Evolutionary conservation across 164 flowering plant genomes (phyloP).

Genomic region (Brasenia schreberi): DNA sequence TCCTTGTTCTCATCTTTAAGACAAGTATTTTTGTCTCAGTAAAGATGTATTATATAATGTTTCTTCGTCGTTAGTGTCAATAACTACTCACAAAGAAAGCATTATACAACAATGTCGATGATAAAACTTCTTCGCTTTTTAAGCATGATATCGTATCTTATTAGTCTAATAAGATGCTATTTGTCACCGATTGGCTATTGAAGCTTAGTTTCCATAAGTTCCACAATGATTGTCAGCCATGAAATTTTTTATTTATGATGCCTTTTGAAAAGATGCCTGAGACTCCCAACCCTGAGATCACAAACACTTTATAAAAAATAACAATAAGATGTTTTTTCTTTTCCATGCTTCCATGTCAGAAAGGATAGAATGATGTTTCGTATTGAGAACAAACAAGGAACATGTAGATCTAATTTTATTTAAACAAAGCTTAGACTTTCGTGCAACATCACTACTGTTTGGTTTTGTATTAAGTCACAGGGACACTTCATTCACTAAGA

Average conservation of each 20-base stretch:
- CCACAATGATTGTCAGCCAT: neutral
- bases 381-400: neutral
- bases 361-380: neutral
- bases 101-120: neutral
- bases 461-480: neutral
- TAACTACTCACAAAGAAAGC: neutral
- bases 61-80: neutral
- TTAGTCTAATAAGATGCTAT: neutral
- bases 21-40: neutral
- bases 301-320: neutral
- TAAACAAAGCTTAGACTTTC: neutral
- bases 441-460: neutral
- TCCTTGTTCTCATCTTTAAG: neutral
- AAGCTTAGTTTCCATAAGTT: neutral
- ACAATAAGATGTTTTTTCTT: neutral
- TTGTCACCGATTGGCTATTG: neutral
- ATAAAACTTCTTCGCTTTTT: neutral
- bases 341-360: neutral
- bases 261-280: neutral
- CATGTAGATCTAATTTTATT: neutral
- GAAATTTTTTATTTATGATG: no score
- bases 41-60: neutral
- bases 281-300: neutral
- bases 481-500: neutral
- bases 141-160: neutral